A percentile compares a stretch with the other conserved stretches of the same genome.
These are phyloP conservation scores for Penicillium daleae DNA, from an alignment of 495 filamentous ascomycete genomes.

Conservation along the genomic window DNA sequence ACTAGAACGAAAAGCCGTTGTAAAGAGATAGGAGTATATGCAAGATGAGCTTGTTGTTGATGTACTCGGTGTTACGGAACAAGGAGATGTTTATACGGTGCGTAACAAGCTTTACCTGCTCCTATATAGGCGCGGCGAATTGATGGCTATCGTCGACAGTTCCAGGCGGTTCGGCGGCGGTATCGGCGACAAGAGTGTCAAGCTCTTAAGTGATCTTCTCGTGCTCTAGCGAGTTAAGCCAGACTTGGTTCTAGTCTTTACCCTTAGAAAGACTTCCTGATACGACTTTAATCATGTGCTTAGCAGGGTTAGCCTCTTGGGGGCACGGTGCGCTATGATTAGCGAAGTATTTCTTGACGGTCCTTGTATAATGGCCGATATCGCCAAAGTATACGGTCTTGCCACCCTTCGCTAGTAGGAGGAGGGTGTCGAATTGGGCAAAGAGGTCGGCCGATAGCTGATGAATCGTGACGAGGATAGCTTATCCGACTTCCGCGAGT, in stretches of 20 bases:
- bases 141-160: constrained; percentile 47
- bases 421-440: constrained; percentile 70
- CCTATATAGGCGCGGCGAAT: constrained; percentile 60
- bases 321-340: constrained; percentile 76
- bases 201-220: constrained; percentile 45
- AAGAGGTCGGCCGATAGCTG: constrained; percentile 75
- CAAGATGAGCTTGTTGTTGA: constrained; percentile 61
- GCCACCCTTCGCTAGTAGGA: constrained; percentile 70
- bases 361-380: constrained; percentile 55
- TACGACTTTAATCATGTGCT: constrained; percentile 92
- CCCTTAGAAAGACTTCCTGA: constrained; percentile 31
- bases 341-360: constrained; percentile 73
- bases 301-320: constrained; percentile 74
- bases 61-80: no score
- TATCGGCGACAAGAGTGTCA: constrained; percentile 52
- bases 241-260: constrained; percentile 66
- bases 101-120: constrained; percentile 60
- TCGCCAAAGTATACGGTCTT: constrained; percentile 74
- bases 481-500: constrained; percentile 67
- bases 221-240: constrained; percentile 61
- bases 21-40: constrained; percentile 27
- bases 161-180: constrained; percentile 36
- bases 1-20: constrained; percentile 50
- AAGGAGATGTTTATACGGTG: constrained; percentile 61
- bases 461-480: constrained; percentile 75